Percentiles rank a stretch among this genome's conserved stretches.
Conservation (phyloP, 768 basidiomycete species). For the Hemileccinum rubropunctum region DNA sequence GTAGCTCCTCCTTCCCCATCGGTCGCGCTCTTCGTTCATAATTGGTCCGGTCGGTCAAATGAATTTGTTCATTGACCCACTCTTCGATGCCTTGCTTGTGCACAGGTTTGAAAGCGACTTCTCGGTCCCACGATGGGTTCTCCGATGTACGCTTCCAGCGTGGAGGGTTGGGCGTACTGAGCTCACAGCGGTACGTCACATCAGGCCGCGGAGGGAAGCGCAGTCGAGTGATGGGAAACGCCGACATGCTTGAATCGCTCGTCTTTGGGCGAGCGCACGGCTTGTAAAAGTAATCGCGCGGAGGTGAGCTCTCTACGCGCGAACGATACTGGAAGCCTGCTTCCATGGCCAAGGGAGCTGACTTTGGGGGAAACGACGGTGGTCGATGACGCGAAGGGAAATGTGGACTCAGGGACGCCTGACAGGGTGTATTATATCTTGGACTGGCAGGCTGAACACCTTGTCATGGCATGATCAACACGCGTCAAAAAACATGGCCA, state of each 20-base stretch:
- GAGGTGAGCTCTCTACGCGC: slow-evolving; percentile 21
- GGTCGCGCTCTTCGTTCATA: slow-evolving; percentile 22
- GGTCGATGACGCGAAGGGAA: slow-evolving; percentile 14
- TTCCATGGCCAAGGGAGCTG: slow-evolving; percentile 22
- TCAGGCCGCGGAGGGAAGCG: slow-evolving; percentile 22
- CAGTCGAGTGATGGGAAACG: slow-evolving; percentile 17
- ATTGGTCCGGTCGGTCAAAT: slow-evolving; percentile 33
- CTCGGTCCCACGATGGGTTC: slow-evolving; percentile 42
- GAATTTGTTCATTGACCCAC: slow-evolving; percentile 61
- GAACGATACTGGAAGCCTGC: slow-evolving; percentile 29
- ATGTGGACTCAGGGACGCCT: slow-evolving; percentile 18
- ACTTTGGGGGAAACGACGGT: not conserved
- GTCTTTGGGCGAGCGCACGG: slow-evolving; percentile 22
- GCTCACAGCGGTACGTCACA: slow-evolving; percentile 15
- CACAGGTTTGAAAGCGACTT: slow-evolving; percentile 44
- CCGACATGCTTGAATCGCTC: slow-evolving; percentile 9
- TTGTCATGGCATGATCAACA: slow-evolving; percentile 32
- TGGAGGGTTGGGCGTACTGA: slow-evolving; percentile 10
- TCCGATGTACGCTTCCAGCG: slow-evolving; percentile 31
- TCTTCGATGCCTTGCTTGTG: slow-evolving; percentile 53
- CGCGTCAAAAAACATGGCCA: slow-evolving; percentile 23
- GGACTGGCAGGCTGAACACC: slow-evolving; percentile 24
- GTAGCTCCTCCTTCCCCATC: slow-evolving; percentile 29
- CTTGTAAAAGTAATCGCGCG: slow-evolving; percentile 14
- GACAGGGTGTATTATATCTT: slow-evolving; percentile 30